Evolutionary conservation across 495 filamentous ascomycete genomes (phyloP).

Genomic region (Aspergillus nanangensis): DNA sequence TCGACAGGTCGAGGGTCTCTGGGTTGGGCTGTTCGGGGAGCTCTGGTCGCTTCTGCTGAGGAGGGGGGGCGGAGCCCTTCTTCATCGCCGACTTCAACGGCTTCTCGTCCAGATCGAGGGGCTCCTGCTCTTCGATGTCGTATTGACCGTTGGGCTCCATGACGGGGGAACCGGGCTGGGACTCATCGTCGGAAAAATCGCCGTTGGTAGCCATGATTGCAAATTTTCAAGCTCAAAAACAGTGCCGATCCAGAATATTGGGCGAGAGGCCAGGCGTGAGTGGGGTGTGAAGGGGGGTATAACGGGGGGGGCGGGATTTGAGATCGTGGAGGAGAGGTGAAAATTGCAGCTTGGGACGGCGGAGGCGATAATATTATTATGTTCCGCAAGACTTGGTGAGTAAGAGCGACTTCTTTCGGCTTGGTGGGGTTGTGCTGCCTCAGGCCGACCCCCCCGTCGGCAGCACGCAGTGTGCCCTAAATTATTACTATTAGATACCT

Average conservation of each 20-base stretch:
- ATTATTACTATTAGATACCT: too few relatives aligned
- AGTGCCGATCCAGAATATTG: too few relatives aligned
- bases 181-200: conserved; percentile 58
- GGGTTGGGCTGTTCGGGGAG: conserved; percentile 92
- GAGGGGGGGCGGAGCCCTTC: conserved; percentile 43
- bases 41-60: conserved; percentile 48
- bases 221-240: conserved; percentile 14
- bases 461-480: too few relatives aligned
- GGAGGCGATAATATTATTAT: conserved; percentile 2
- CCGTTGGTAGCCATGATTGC: conserved; percentile 62
- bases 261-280: conserved; percentile 11
- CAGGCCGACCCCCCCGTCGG: too few relatives aligned
- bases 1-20: conserved; percentile 71
- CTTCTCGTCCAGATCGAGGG: conserved; percentile 47
- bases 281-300: conserved; percentile 7
- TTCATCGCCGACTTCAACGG: conserved; percentile 64
- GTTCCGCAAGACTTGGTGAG: neutral
- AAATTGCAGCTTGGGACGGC: conserved; percentile 33
- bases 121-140: conserved; percentile 50
- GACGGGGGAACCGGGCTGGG: conserved; percentile 55
- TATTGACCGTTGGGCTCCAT: conserved; percentile 50
- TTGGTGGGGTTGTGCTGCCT: neutral
- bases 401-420: neutral
- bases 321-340: conserved; percentile 19
- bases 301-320: conserved; percentile 9